These are phyloP conservation scores for Lactarius quietus DNA, from an alignment of 768 basidiomycete genomes.

Conservation along the genomic window DNA sequence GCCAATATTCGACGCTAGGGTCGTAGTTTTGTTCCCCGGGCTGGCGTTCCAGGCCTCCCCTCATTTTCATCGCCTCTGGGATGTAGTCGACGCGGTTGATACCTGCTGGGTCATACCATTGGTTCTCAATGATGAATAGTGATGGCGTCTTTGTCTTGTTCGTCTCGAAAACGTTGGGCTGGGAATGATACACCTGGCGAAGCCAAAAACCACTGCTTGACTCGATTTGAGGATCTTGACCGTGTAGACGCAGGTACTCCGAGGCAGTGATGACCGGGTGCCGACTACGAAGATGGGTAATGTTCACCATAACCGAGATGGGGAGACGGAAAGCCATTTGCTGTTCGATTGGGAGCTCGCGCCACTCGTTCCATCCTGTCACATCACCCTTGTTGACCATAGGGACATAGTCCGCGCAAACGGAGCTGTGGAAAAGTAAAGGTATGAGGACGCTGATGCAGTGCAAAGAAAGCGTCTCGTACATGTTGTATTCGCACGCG, in stretches of 20 bases:
- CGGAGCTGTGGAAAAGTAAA: slow-evolving; percentile 26
- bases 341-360: slow-evolving; percentile 35
- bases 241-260: slow-evolving; percentile 43
- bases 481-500: slow-evolving; percentile 42
- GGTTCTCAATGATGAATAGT: slow-evolving; percentile 38
- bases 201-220: slow-evolving; percentile 40
- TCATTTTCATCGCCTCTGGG: slow-evolving; percentile 33
- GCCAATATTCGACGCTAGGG: slow-evolving; percentile 17
- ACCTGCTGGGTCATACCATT: slow-evolving; percentile 39
- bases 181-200: slow-evolving; percentile 34
- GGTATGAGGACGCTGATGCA: neutral
- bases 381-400: slow-evolving; percentile 47
- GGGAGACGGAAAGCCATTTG: slow-evolving; percentile 38
- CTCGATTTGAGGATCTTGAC: slow-evolving; percentile 35
- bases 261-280: slow-evolving; percentile 42
- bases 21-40: slow-evolving; percentile 24
- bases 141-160: slow-evolving; percentile 27
- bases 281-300: slow-evolving; percentile 38
- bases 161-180: slow-evolving; percentile 31
- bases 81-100: slow-evolving; percentile 40
- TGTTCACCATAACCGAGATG: slow-evolving; percentile 41
- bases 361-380: slow-evolving; percentile 42
- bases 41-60: slow-evolving; percentile 33
- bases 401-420: slow-evolving; percentile 40
- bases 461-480: slow-evolving; percentile 21